Evolutionary conservation across 2,329 filamentous ascomycete species (phyloP).

Genomic region (Fusarium tricinctum): DNA sequence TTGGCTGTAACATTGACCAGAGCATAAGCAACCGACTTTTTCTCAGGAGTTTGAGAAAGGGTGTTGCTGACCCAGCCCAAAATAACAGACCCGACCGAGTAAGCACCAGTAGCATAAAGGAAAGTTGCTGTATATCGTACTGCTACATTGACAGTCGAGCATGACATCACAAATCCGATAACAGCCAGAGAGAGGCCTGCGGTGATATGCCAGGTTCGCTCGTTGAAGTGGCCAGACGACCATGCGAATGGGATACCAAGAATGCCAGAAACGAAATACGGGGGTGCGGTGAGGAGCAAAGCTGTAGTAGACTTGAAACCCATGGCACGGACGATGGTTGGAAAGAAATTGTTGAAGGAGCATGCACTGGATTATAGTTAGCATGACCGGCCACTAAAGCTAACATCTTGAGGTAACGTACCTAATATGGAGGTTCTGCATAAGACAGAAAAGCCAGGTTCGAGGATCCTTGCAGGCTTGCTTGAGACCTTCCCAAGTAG

Average conservation of each 20-base stretch:
- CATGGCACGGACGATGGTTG: constrained; percentile 62
- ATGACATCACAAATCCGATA: constrained; percentile 58
- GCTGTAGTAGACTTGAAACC: constrained; percentile 64
- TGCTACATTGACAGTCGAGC: constrained; percentile 54
- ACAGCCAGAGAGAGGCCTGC: constrained; percentile 58
- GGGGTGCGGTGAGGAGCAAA: constrained; percentile 65
- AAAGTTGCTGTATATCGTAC: constrained; percentile 58
- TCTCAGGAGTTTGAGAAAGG: constrained; percentile 62
- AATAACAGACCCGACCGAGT: constrained; percentile 61
- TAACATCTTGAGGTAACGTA: neutral
- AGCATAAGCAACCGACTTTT: constrained; percentile 62
- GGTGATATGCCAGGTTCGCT: constrained; percentile 65
- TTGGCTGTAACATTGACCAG: constrained; percentile 62
- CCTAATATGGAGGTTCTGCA: constrained; percentile 37
- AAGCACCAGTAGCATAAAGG: constrained; percentile 58
- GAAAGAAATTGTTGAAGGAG: constrained; percentile 30
- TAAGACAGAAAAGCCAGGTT: constrained; percentile 33
- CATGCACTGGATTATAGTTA: constrained; percentile 19
- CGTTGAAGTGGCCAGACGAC: constrained; percentile 63
- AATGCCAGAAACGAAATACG: constrained; percentile 63
- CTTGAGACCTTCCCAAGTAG: constrained; percentile 29
- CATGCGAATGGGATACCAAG: constrained; percentile 62
- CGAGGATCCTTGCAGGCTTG: constrained; percentile 29
- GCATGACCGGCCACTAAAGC: neutral
- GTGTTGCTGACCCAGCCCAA: constrained; percentile 61